Evolutionary conservation across 1,284 basidiomycete genomes (phyloP).

Genomic region (Neonothopanus nambi): DNA sequence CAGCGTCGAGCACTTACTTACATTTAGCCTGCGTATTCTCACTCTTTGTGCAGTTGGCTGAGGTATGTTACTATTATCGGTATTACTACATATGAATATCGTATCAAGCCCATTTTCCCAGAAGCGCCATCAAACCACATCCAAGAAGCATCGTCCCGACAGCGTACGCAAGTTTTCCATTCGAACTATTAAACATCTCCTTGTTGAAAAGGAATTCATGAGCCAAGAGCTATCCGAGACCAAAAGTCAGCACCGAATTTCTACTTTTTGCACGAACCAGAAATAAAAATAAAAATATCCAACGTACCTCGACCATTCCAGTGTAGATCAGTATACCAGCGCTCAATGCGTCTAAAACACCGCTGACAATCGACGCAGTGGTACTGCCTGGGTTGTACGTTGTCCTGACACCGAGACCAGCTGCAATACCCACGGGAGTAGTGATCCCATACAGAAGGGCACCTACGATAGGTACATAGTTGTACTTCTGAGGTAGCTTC

Average conservation of each 20-base stretch:
- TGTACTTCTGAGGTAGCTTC: constrained; percentile 58
- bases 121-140: constrained; percentile 80
- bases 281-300: constrained; percentile 3
- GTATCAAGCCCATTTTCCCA: constrained; percentile 90
- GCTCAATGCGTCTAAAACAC: constrained; percentile 83
- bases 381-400: constrained; percentile 82
- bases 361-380: constrained; percentile 78
- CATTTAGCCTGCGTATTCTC: too few species aligned
- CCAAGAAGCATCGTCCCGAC: constrained; percentile 76
- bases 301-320: constrained; percentile 78
- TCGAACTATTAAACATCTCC: constrained; percentile 74
- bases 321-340: constrained; percentile 92
- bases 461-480: constrained; percentile 63
- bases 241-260: constrained; percentile 32
- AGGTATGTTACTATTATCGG: too few species aligned
- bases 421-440: constrained; percentile 83
- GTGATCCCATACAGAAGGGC: constrained; percentile 76
- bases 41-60: too few species aligned
- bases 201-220: constrained; percentile 92
- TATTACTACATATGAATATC: too few species aligned
- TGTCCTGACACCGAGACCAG: constrained; percentile 79
- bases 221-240: constrained; percentile 64
- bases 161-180: constrained; percentile 66
- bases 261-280: background rate
- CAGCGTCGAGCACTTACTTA: background rate